Conservation (phyloP, 305 asterid species). For the Fraxinus paxiana region DNA sequence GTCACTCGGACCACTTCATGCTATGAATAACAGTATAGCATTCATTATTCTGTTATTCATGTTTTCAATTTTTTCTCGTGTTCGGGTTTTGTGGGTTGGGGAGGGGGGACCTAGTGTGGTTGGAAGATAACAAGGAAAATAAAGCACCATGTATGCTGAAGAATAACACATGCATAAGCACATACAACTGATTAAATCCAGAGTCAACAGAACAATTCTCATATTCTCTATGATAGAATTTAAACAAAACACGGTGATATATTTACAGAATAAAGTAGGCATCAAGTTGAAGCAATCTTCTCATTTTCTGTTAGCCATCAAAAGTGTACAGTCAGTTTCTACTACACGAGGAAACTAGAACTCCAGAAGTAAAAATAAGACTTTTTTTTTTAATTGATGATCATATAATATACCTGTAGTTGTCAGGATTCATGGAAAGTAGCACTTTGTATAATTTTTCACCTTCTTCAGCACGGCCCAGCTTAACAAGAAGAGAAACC, state of each 20-base stretch:
- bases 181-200: background rate
- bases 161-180: background rate
- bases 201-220: background rate
- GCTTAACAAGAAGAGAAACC: conserved; percentile 47
- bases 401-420: conserved; percentile 36
- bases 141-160: background rate
- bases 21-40: background rate
- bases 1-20: background rate
- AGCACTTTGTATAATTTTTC: conserved; percentile 39
- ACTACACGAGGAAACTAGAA: background rate
- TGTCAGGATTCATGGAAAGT: conserved; percentile 57
- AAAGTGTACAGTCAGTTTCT: background rate
- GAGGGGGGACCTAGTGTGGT: background rate
- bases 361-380: background rate
- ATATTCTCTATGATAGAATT: background rate
- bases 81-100: background rate
- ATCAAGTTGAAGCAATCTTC: background rate
- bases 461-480: conserved; percentile 41
- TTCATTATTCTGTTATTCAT: background rate
- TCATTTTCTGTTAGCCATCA: background rate
- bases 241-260: background rate
- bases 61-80: background rate
- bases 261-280: background rate
- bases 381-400: background rate
- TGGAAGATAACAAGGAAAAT: background rate